Conservation (phyloP, 2,329 filamentous ascomycete genomes). For the Didymella sp. region DNA sequence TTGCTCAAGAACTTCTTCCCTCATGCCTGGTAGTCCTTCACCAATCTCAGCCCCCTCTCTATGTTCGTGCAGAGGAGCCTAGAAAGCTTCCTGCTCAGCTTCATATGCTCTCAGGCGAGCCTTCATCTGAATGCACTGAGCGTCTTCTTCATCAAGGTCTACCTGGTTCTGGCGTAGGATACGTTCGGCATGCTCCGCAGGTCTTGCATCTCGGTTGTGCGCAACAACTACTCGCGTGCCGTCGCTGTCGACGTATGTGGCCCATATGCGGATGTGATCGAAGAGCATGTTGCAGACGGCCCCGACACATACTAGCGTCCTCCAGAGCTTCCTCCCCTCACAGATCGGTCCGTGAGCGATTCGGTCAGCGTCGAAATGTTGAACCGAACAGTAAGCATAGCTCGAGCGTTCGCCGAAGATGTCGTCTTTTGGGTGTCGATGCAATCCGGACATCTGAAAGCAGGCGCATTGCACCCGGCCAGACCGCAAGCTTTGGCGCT, state of each 20-base stretch:
- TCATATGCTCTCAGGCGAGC: too few relatives aligned
- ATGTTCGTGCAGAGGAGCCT: too few relatives aligned
- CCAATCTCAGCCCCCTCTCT: too few relatives aligned
- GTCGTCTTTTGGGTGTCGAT: conserved; percentile 12
- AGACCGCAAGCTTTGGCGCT: not conserved
- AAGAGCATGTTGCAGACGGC: conserved; percentile 1
- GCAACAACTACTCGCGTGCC: not conserved
- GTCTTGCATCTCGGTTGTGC: not conserved
- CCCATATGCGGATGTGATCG: not conserved
- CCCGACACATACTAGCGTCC: not conserved
- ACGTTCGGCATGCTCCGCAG: too few relatives aligned
- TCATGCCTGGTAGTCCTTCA: too few relatives aligned
- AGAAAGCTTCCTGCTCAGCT: too few relatives aligned
- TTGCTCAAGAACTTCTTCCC: too few relatives aligned
- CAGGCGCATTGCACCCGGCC: not conserved
- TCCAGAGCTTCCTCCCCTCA: not conserved
- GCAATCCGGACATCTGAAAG: conserved; percentile 5
- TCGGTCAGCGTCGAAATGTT: not conserved
- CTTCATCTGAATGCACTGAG: too few relatives aligned
- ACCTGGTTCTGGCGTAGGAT: too few relatives aligned
- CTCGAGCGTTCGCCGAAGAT: not conserved
- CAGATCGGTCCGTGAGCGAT: not conserved
- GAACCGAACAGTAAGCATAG: not conserved
- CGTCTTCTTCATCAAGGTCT: too few relatives aligned
- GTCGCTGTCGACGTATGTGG: not conserved